Percentiles rank a stretch among this genome's conserved stretches.
Evolutionary conservation across 345 rosid genomes (phyloP).

Genomic region (Syzygium oleosum): DNA sequence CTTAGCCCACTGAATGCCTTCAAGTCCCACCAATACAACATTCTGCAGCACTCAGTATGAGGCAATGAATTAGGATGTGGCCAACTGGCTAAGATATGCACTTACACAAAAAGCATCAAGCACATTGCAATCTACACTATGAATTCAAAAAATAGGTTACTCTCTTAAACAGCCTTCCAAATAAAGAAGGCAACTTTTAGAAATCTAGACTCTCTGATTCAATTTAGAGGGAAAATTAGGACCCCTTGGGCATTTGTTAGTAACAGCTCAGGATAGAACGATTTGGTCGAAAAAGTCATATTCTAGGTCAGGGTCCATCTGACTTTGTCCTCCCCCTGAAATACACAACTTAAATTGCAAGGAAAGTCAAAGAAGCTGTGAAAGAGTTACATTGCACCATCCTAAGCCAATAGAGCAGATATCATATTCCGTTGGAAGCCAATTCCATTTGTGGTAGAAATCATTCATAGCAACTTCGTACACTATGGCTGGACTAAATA

Average conservation of each 20-base stretch:
- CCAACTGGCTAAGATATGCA: not conserved
- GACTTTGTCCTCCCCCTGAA: not conserved
- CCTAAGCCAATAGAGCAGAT: not conserved
- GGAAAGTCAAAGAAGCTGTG: not conserved
- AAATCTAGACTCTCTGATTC: not conserved
- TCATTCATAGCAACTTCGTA: not conserved
- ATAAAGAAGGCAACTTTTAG: not conserved
- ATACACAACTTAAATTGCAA: not conserved
- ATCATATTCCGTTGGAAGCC: not conserved
- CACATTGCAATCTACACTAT: not conserved
- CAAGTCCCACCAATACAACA: not conserved
- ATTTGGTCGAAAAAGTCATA: not conserved
- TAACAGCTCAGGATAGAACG: not conserved
- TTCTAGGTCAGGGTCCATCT: not conserved
- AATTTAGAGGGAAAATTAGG: not conserved
- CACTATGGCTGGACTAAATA: not conserved
- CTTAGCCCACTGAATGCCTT: not conserved
- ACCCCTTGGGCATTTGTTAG: not conserved
- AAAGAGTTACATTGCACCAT: not conserved
- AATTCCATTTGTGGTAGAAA: not conserved
- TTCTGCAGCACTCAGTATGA: not conserved
- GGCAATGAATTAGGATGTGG: not conserved
- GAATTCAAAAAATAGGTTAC: not conserved
- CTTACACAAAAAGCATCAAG: not conserved
- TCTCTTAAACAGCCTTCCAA: not conserved